Base-by-base conservation (phyloP, 2,329 filamentous ascomycete species). In the Colletotrichum sp. region DNA sequence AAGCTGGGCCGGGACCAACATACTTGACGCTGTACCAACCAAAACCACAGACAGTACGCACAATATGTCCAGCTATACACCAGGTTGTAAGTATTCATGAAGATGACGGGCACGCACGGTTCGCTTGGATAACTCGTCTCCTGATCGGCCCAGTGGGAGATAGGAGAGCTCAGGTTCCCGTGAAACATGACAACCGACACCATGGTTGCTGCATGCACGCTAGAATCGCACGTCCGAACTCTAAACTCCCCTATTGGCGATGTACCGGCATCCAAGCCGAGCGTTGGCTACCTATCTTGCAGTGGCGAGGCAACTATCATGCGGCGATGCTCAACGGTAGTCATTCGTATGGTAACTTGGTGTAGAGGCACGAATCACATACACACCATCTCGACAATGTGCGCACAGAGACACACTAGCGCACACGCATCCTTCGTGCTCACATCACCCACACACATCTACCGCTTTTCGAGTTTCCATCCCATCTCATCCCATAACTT, bases 121-220 rank as follows among this genome's bases (percentile, higher is more conserved):
- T 68, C 55, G 62, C 32, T 36, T 34, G 21, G 49, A 57, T 36
- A 15, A 62, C n/a, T 30, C 6, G 16, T 18, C 16, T 24, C 21
- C 28, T 57, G 63, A 49, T 76, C 63, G 55, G 16, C 32, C 15
- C 18, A 55, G 44, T 57, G 21, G 55, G 21, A 13, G 21, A 24
- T 26, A 21, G 57, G 15, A 13, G 44, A 16, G 44, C 64, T 60
- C 36, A 30, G 39, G 52, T 57, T 13, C 68, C 66, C 64, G 64
- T 73, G 73, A 73, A 76, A 73, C 70, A 28, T 65, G 69, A 64
- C 69, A 65, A 64, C 70, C 70, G 28, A 68, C 64, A 59, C 64
- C 69, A 60, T 34, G 64, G 39, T 28, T 63, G 62, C 52, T 62
- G 39, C 30, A 57, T 63, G 36, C 55, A 36, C 13, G 30, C 12